These are phyloP conservation scores for Quercus variabilis DNA, from an alignment of 306 rosid genomes.

Conservation along the genomic window DNA sequence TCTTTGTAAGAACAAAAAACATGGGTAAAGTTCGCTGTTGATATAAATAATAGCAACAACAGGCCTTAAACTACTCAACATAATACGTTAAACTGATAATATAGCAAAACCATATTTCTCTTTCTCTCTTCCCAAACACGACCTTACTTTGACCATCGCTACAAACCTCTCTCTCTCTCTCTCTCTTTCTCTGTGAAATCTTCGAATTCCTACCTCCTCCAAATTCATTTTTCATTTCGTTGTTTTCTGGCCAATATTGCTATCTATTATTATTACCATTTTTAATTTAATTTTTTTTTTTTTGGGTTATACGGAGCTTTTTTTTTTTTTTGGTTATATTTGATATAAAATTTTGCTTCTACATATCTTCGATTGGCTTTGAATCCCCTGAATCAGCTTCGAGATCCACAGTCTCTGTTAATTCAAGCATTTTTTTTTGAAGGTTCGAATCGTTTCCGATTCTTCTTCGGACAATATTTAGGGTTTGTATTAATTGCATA, in stretches of 20 bases:
- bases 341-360: conserved; percentile 36
- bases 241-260: conserved; percentile 29
- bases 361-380: conserved; percentile 27
- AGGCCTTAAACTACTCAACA: too few relatives aligned
- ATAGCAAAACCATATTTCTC: neutral
- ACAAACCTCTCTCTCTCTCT: neutral
- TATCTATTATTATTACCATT: conserved; percentile 11
- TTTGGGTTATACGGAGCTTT: neutral
- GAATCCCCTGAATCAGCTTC: conserved; percentile 20
- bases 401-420: neutral
- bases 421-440: conserved; percentile 8
- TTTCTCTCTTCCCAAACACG: conserved; percentile 21
- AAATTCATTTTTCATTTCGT: conserved; percentile 5
- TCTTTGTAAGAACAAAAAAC: neutral
- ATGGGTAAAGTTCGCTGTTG: neutral
- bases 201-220: conserved; percentile 5
- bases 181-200: neutral
- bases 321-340: conserved; percentile 8
- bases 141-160: conserved; percentile 18
- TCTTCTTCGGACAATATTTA: conserved; percentile 28
- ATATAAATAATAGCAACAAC: too few relatives aligned
- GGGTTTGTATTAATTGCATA: conserved; percentile 44
- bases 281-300: conserved; percentile 7
- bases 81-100: neutral
- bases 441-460: conserved; percentile 42